These are phyloP conservation scores for Kentomonas sorsogonicus DNA, from an alignment of 208 protist genomes.

Conservation along the genomic window DNA sequence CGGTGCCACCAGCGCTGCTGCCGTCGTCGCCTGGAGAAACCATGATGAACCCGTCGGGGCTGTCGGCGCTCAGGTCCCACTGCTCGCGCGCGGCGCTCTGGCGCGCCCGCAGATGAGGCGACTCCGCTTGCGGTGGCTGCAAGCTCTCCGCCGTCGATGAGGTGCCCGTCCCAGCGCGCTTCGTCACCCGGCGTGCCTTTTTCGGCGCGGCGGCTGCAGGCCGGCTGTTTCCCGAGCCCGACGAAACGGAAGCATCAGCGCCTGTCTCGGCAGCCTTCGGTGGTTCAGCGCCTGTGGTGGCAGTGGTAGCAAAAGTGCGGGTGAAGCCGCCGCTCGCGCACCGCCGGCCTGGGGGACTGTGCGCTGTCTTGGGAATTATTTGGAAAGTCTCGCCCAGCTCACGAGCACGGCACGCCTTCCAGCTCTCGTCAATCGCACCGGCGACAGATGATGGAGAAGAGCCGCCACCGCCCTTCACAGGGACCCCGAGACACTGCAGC, in stretches of 20 bases:
- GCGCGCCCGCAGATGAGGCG: no score
- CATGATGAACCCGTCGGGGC: slow-evolving; percentile 69
- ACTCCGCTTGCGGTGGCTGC: neutral
- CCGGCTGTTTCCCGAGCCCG: no score
- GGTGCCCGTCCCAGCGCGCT: no score
- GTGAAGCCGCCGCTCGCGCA: neutral
- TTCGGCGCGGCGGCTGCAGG: no score
- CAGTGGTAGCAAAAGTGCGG: slow-evolving; percentile 1
- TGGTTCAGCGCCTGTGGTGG: no score
- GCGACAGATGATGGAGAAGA: no score
- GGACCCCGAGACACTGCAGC: slow-evolving; percentile 46
- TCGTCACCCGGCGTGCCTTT: no score
- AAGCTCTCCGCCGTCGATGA: neutral
- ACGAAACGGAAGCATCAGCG: no score
- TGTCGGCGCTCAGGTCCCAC: slow-evolving; percentile 56
- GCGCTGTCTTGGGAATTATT: neutral
- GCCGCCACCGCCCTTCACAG: slow-evolving; percentile 11
- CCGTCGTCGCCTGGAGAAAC: slow-evolving; percentile 32
- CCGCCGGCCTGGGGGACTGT: neutral
- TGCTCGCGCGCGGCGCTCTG: slow-evolving; percentile 33
- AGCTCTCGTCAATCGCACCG: no score
- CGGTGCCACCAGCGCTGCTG: slow-evolving; percentile 11
- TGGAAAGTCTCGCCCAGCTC: no score
- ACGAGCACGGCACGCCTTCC: no score
- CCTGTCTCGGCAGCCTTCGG: no score